Evolutionary conservation across 768 basidiomycete species (phyloP).

Genomic region (Suillus lakei): DNA sequence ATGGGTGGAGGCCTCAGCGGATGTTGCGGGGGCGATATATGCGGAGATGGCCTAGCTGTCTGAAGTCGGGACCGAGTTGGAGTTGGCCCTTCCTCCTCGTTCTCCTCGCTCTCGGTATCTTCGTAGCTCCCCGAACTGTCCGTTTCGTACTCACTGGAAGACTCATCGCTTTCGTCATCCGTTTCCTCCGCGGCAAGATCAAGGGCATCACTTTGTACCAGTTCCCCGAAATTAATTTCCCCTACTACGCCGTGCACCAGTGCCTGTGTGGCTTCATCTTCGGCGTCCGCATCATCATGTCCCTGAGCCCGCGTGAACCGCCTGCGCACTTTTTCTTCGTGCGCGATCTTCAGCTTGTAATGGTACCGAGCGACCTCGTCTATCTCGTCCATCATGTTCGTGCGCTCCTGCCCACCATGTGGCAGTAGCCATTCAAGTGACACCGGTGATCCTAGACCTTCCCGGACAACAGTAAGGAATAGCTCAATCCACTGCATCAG

Average conservation of each 20-base stretch:
- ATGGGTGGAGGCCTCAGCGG: conserved; percentile 4
- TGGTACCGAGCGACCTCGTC: conserved; percentile 92
- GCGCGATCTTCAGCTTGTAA: conserved; percentile 90
- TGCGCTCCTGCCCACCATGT: conserved; percentile 77
- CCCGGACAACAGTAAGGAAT: conserved; percentile 88
- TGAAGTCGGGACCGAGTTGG: not conserved
- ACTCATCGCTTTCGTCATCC: conserved; percentile 46
- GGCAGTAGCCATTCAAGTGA: conserved; percentile 92
- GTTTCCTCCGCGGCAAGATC: conserved; percentile 80
- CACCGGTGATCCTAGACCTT: conserved; percentile 70
- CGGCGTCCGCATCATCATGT: conserved; percentile 60
- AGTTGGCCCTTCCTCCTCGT: conserved; percentile 6
- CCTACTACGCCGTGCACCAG: conserved; percentile 82
- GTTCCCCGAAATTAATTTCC: conserved; percentile 81
- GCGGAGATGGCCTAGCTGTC: conserved; percentile 5
- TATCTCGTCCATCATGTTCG: conserved; percentile 79
- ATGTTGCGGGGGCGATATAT: conserved; percentile 5
- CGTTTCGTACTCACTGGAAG: conserved; percentile 43
- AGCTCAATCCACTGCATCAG: conserved; percentile 98
- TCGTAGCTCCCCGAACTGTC: conserved; percentile 20
- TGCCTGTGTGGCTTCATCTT: conserved; percentile 83
- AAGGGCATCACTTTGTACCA: conserved; percentile 77
- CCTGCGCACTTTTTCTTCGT: conserved; percentile 90
- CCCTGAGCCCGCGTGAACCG: conserved; percentile 72
- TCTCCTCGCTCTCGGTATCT: conserved; percentile 17